Conservation (phyloP, 75 land plant species). For the Selaginella tamariscina region DNA sequence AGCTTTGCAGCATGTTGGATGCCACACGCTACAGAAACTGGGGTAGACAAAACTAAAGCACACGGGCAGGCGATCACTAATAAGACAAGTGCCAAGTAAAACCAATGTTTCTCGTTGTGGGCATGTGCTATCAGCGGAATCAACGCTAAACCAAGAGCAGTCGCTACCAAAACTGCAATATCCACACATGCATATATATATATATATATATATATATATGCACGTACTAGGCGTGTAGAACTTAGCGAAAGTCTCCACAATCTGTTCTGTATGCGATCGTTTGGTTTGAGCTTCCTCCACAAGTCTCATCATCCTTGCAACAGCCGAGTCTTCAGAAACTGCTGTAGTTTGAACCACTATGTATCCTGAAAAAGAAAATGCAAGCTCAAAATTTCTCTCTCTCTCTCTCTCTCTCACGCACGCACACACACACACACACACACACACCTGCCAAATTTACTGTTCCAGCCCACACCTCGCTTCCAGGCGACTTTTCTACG, state of each 20-base stretch:
- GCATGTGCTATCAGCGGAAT: constrained; percentile 40
- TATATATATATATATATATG: not conserved
- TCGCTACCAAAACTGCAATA: constrained; percentile 38
- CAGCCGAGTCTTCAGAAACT: constrained; percentile 67
- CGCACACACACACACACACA: too few species aligned
- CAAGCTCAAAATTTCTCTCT: not conserved
- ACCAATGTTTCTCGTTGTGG: constrained; percentile 47
- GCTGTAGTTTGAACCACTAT: constrained; percentile 63
- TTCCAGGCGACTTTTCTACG: constrained; percentile 52
- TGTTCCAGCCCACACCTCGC: constrained; percentile 91
- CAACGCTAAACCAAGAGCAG: constrained; percentile 39
- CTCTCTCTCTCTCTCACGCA: too few species aligned
- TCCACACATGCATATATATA: not conserved
- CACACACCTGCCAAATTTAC: constrained; percentile 64
- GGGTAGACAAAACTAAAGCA: constrained; percentile 82
- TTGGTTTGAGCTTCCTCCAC: constrained; percentile 88
- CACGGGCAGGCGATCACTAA: constrained; percentile 92
- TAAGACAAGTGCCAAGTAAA: constrained; percentile 60
- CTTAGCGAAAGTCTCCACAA: constrained; percentile 63
- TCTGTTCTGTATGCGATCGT: constrained; percentile 51
- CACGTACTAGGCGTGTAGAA: constrained; percentile 82
- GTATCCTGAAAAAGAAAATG: constrained; percentile 40
- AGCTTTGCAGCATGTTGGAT: constrained; percentile 59
- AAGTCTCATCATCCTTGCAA: constrained; percentile 70
- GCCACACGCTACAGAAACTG: constrained; percentile 70